Evolutionary conservation across 1,284 basidiomycete genomes (phyloP).

Genomic region (Agaricales sp.): DNA sequence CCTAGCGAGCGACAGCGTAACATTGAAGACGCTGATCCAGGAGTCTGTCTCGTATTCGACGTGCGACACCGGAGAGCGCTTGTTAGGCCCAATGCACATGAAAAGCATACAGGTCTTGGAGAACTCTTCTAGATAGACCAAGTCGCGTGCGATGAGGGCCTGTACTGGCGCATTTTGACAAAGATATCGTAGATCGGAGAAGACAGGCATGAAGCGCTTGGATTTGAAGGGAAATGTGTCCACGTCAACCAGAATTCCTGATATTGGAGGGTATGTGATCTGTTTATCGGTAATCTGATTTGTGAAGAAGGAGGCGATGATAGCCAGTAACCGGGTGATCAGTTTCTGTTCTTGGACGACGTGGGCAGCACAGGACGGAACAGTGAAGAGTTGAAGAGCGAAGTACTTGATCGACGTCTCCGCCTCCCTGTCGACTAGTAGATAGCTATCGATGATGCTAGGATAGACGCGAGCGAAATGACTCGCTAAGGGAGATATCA

Average conservation of each 20-base stretch:
- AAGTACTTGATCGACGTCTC: constrained; percentile 92
- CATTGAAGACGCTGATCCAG: constrained; percentile 91
- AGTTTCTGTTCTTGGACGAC: constrained; percentile 71
- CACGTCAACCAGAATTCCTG: constrained; percentile 48
- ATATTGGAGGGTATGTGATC: constrained; percentile 31
- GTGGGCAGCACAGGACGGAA: constrained; percentile 74
- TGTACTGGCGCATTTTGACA: constrained; percentile 74
- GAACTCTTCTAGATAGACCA: constrained; percentile 47
- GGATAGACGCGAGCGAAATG: constrained; percentile 82
- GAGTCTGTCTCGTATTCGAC: constrained; percentile 92
- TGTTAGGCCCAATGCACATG: constrained; percentile 85
- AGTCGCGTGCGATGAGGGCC: constrained; percentile 58
- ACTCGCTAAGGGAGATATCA: constrained; percentile 39
- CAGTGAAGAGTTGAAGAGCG: constrained; percentile 83
- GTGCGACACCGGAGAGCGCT: constrained; percentile 72
- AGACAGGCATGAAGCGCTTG: constrained; percentile 88
- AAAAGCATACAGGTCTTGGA: constrained; percentile 72
- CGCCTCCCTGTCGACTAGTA: constrained; percentile 84
- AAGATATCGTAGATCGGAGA: constrained; percentile 74
- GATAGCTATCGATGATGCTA: constrained; percentile 82
- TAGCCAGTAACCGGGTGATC: constrained; percentile 65
- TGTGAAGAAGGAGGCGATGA: constrained; percentile 84
- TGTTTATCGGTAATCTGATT: constrained; percentile 68
- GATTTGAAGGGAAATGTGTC: constrained; percentile 84
- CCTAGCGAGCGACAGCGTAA: constrained; percentile 79